Conservation (phyloP, 2,329 filamentous ascomycete species). For the Coleophoma crateriformis region DNA sequence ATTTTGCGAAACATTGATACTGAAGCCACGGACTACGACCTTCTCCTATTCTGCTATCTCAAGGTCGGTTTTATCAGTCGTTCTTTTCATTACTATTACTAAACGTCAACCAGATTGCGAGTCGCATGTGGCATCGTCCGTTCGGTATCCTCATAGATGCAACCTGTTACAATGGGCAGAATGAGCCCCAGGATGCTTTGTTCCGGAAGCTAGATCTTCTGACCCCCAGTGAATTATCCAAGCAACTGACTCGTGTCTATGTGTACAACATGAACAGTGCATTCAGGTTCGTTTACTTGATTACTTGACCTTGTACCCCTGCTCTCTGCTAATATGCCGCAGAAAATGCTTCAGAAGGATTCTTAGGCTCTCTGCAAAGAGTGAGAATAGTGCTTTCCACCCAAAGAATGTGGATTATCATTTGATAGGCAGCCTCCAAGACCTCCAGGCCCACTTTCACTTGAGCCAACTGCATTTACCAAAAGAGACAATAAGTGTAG, state of each 20-base stretch:
- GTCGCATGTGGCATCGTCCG: conserved; percentile 63
- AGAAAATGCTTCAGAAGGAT: conserved; percentile 62
- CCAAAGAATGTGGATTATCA: conserved; percentile 62
- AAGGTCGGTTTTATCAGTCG: conserved; percentile 40
- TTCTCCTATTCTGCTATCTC: conserved; percentile 61
- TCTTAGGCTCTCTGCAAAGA: conserved; percentile 55
- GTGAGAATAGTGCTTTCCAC: conserved; percentile 54
- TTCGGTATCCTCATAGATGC: conserved; percentile 65
- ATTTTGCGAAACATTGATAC: conserved; percentile 63
- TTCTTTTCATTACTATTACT: background rate
- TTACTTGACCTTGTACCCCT: conserved; percentile 44
- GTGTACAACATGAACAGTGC: conserved; percentile 71
- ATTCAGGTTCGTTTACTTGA: conserved; percentile 52
- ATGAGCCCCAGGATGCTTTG: conserved; percentile 59
- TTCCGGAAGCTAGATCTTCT: conserved; percentile 59
- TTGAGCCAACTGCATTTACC: conserved; percentile 61
- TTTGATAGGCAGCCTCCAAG: conserved; percentile 58
- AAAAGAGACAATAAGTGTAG: conserved; percentile 64
- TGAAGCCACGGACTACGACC: conserved; percentile 60
- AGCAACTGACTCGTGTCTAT: conserved; percentile 56
- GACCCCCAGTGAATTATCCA: conserved; percentile 54
- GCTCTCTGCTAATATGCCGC: conserved; percentile 27
- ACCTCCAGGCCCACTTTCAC: conserved; percentile 62
- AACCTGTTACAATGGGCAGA: conserved; percentile 64
- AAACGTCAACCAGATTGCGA: conserved; percentile 48